These are phyloP conservation scores for Suillus hirtellus DNA, from an alignment of 768 basidiomycete genomes.

Conservation along the genomic window DNA sequence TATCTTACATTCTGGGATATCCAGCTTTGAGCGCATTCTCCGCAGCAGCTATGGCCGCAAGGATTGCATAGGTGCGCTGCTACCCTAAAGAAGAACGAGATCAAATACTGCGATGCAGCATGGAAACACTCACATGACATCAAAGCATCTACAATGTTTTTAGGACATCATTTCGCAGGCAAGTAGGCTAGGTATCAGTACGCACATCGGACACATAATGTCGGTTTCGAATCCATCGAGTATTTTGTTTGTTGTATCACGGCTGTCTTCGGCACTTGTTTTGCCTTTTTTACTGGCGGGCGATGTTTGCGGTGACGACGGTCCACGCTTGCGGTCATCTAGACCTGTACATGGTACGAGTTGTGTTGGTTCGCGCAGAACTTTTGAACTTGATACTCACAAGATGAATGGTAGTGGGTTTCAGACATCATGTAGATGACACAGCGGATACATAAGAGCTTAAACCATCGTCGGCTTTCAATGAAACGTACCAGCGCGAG, in stretches of 20 bases:
- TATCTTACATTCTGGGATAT: constrained; percentile 48
- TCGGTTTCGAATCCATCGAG: constrained; percentile 62
- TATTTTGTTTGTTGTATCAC: constrained; percentile 18
- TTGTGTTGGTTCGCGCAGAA: not conserved
- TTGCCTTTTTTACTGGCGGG: constrained; percentile 46
- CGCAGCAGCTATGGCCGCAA: constrained; percentile 76
- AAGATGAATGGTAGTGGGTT: not conserved
- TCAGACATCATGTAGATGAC: not conserved
- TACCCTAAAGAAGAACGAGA: constrained; percentile 42
- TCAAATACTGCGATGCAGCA: not conserved
- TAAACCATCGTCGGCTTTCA: not conserved
- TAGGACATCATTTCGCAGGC: constrained; percentile 10
- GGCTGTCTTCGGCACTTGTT: constrained; percentile 30
- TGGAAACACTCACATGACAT: constrained; percentile 57
- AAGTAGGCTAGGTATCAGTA: constrained; percentile 14
- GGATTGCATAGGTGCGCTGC: constrained; percentile 64
- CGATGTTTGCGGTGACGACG: constrained; percentile 5
- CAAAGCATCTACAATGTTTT: constrained; percentile 55
- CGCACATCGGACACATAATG: constrained; percentile 72
- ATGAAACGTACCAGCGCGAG: constrained; percentile 3
- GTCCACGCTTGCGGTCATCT: constrained; percentile 12
- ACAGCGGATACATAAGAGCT: not conserved
- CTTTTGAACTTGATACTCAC: not conserved
- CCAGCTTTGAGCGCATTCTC: constrained; percentile 66
- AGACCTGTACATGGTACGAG: not conserved